These are phyloP conservation scores for Botrytis elliptica DNA, from an alignment of 2,329 filamentous ascomycete species.

Conservation along the genomic window DNA sequence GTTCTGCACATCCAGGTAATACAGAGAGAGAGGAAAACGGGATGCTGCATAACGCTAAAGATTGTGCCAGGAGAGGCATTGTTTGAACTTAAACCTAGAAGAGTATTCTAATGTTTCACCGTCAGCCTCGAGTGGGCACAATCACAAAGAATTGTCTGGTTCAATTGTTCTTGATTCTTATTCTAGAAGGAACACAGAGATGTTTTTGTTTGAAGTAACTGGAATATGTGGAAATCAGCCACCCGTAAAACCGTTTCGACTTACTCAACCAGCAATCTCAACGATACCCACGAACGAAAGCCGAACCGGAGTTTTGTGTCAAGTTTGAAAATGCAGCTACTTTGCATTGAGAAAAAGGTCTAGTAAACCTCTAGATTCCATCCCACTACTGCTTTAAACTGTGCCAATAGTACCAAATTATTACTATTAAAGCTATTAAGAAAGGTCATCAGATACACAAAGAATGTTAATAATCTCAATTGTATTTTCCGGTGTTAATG, in stretches of 20 bases:
- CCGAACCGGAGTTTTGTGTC: constrained; percentile 8
- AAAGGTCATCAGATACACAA: neutral
- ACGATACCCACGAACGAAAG: neutral
- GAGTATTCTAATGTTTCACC: constrained; percentile 28
- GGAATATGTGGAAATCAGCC: constrained; percentile 20
- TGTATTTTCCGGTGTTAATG: constrained; percentile 1
- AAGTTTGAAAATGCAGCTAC: constrained; percentile 27
- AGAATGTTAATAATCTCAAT: constrained; percentile 7
- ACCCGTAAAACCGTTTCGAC: constrained; percentile 14
- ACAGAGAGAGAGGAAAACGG: constrained; percentile 22
- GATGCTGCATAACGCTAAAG: constrained; percentile 28
- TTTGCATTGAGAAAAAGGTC: constrained; percentile 21
- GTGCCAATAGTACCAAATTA: constrained; percentile 15
- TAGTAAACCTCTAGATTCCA: constrained; percentile 18
- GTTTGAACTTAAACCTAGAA: constrained; percentile 22
- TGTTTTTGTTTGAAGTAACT: constrained; percentile 7
- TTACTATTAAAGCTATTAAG: neutral
- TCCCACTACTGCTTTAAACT: constrained; percentile 9
- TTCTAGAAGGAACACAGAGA: constrained; percentile 24
- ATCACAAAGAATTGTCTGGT: constrained; percentile 25
- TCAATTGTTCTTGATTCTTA: constrained; percentile 21
- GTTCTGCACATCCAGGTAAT: constrained; percentile 23
- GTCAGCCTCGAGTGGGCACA: constrained; percentile 35
- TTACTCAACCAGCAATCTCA: constrained; percentile 5
- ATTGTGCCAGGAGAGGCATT: constrained; percentile 21